phyloP scores from a whole-genome alignment of 1,139 yeast species.

The Candida sanyaensis region DNA sequence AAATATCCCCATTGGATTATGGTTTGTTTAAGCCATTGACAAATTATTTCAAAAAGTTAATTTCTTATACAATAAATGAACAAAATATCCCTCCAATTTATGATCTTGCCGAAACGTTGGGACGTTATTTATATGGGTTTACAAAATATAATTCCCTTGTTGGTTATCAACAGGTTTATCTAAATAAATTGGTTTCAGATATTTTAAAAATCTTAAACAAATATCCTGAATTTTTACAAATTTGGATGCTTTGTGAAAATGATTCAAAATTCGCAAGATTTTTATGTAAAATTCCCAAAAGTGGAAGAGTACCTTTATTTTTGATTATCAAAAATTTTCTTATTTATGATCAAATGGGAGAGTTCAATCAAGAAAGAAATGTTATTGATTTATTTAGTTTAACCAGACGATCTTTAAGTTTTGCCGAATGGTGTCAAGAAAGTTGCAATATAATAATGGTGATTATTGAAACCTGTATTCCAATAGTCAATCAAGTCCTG shows the following conservation, averaged over 20 bases:
- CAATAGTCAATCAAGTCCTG: neutral
- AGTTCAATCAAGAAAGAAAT: slow-evolving; percentile 5
- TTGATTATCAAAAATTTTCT: slow-evolving; percentile 6
- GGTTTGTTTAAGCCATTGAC: slow-evolving; percentile 16
- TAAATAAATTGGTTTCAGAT: slow-evolving; percentile 6
- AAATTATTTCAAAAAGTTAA: slow-evolving; percentile 15
- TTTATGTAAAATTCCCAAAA: neutral
- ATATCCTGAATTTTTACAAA: slow-evolving; percentile 12
- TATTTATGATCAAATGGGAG: neutral
- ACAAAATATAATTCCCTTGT: slow-evolving; percentile 3
- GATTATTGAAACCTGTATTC: slow-evolving; percentile 3
- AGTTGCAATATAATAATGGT: slow-evolving; percentile 5
- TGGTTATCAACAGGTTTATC: slow-evolving; percentile 6
- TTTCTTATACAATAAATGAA: slow-evolving; percentile 9
- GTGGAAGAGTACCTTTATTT: slow-evolving; percentile 6
- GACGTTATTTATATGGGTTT: slow-evolving; percentile 11
- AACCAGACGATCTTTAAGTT: slow-evolving; percentile 7
- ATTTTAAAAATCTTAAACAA: slow-evolving; percentile 7
- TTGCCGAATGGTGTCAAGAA: slow-evolving; percentile 8
- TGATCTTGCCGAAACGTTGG: slow-evolving; percentile 12
- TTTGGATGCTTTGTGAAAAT: slow-evolving; percentile 11
- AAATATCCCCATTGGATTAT: slow-evolving; percentile 8
- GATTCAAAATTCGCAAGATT: neutral
- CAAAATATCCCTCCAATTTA: slow-evolving; percentile 1
- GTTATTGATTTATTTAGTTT: slow-evolving; percentile 9